phyloP scores from a whole-genome alignment of 2,329 filamentous ascomycete genomes.

The Penicillium hesseltinei region DNA sequence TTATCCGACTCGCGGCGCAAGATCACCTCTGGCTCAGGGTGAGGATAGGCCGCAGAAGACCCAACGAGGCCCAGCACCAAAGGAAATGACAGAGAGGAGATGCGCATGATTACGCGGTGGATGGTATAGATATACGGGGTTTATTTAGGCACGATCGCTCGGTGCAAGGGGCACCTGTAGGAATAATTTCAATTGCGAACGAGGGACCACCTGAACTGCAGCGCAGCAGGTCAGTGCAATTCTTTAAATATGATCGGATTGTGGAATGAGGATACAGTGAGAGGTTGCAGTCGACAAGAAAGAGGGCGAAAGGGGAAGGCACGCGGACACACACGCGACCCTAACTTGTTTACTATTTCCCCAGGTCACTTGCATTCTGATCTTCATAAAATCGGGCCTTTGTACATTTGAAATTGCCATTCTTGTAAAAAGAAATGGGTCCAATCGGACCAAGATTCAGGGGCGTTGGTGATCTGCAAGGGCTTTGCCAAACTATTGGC shows the following conservation, averaged over 20 bases:
- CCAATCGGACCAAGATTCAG: constrained; percentile 1
- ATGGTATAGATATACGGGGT: constrained; percentile 8
- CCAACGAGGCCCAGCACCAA: constrained; percentile 26
- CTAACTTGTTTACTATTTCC: neutral
- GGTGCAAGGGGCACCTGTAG: neutral
- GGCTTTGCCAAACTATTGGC: constrained; percentile 7
- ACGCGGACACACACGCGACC: constrained; percentile 7
- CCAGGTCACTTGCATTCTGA: constrained; percentile 1
- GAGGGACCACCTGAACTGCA: constrained; percentile 15
- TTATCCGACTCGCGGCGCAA: constrained; percentile 9
- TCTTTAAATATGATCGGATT: constrained; percentile 14
- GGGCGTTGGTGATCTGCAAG: constrained; percentile 14
- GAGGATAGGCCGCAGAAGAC: constrained; percentile 24
- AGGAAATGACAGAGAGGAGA: constrained; percentile 24
- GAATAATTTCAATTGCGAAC: constrained; percentile 13
- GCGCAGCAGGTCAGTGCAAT: constrained; percentile 20
- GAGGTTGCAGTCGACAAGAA: constrained; percentile 9
- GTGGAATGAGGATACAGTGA: constrained; percentile 9
- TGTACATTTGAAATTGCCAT: neutral
- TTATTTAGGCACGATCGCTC: neutral
- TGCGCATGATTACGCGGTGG: constrained; percentile 23
- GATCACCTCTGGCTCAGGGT: constrained; percentile 12
- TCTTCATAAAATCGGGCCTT: neutral
- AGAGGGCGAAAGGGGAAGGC: constrained; percentile 5
- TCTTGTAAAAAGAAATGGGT: neutral